A percentile compares a stretch with the other conserved stretches of the same genome.
These are phyloP conservation scores for Kazachstania sp. DNA, from an alignment of 1,139 yeast genomes.

Conservation along the genomic window DNA sequence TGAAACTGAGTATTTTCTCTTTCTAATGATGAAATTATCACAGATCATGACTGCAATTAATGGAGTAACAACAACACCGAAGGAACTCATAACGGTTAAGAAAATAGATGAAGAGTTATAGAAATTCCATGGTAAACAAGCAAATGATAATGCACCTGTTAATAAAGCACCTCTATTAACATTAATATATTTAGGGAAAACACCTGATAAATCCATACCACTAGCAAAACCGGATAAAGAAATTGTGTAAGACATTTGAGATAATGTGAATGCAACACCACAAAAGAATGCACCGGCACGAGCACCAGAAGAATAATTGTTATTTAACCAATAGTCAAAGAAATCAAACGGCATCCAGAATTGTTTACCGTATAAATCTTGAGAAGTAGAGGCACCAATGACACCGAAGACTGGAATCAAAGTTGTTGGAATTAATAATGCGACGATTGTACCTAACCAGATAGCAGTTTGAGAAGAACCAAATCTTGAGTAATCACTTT, in stretches of 20 bases:
- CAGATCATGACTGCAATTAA: conserved; percentile 37
- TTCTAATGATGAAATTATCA: conserved; percentile 36
- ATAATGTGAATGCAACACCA: conserved; percentile 38
- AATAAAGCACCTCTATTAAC: conserved; percentile 44
- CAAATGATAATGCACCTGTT: conserved; percentile 38
- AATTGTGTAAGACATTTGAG: conserved; percentile 42
- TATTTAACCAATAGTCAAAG: conserved; percentile 27
- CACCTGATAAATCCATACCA: conserved; percentile 45
- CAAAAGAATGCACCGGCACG: conserved; percentile 43
- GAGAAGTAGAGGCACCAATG: conserved; percentile 35
- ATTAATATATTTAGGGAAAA: conserved; percentile 42
- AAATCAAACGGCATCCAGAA: conserved; percentile 37
- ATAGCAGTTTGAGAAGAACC: conserved; percentile 32
- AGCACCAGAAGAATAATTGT: conserved; percentile 35
- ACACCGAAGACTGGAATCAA: conserved; percentile 38
- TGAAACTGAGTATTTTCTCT: conserved; percentile 32
- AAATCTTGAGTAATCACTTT: conserved; percentile 36
- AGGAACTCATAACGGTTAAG: conserved; percentile 38
- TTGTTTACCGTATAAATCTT: conserved; percentile 31
- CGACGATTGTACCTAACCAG: conserved; percentile 32
- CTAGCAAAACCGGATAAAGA: conserved; percentile 46
- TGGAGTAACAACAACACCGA: conserved; percentile 40
- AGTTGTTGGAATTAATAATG: conserved; percentile 36
- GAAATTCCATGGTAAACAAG: conserved; percentile 44
- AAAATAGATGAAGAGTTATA: conserved; percentile 40